phyloP scores from a whole-genome alignment of 345 rosid species.

The Lepidium didymum region DNA sequence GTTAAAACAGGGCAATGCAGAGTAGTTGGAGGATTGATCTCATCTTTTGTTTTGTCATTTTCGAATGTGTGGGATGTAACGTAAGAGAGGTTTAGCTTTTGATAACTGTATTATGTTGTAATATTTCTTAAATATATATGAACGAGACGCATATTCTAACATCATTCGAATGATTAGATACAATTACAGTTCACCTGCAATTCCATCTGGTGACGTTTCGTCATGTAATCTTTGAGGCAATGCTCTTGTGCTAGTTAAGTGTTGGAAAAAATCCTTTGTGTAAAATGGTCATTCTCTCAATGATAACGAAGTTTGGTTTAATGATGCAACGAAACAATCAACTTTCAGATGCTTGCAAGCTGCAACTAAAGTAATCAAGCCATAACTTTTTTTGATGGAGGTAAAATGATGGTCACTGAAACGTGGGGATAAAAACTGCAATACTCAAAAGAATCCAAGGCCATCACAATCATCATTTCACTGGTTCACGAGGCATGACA shows the following conservation, averaged over 20 bases:
- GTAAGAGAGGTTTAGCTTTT: background rate
- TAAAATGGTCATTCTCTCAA: background rate
- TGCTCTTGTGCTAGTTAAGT: too few relatives aligned
- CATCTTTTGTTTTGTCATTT: slow-evolving; percentile 1
- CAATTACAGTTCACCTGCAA: too few relatives aligned
- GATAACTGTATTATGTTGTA: slow-evolving; percentile 13
- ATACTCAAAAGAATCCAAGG: slow-evolving; percentile 12
- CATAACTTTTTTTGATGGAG: background rate
- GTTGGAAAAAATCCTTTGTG: background rate
- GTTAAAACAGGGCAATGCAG: slow-evolving; percentile 38
- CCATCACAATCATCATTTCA: slow-evolving; percentile 4
- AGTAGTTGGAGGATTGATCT: slow-evolving; percentile 24
- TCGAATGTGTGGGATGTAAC: background rate
- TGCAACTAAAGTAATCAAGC: slow-evolving; percentile 10
- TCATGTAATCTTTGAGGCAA: too few relatives aligned
- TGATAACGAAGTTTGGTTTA: background rate
- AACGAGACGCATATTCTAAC: background rate
- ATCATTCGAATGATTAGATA: background rate
- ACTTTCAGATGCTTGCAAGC: background rate
- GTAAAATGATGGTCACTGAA: slow-evolving; percentile 8
- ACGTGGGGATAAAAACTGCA: slow-evolving; percentile 9
- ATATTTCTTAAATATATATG: slow-evolving; percentile 11
- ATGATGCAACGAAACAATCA: background rate
- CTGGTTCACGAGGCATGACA: background rate
- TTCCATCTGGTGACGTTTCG: too few relatives aligned